A percentile compares a stretch with the other conserved stretches of the same genome.
phyloP scores from a whole-genome alignment of 257 asterid species.

The Solanum chilense region DNA sequence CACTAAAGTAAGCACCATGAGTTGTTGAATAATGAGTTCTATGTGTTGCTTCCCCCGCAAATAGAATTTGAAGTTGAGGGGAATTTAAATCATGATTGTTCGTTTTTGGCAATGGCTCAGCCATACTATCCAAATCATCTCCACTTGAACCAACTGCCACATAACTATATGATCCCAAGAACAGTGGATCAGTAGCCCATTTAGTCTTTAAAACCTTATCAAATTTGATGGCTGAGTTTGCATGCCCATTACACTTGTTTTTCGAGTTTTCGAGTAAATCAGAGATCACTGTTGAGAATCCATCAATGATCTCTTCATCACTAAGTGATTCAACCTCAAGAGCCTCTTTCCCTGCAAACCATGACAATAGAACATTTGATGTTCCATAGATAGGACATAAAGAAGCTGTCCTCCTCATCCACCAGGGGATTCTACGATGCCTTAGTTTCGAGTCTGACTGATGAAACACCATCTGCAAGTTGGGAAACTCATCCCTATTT shows the following conservation, averaged over 20 bases:
- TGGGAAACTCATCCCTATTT: constrained; percentile 26
- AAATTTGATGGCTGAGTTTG: constrained; percentile 13
- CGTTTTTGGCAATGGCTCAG: constrained; percentile 64
- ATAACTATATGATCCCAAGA: constrained; percentile 77
- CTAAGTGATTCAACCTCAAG: constrained; percentile 50
- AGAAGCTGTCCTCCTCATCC: constrained; percentile 67
- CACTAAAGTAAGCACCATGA: constrained; percentile 92
- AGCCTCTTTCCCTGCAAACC: constrained; percentile 89
- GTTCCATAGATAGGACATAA: constrained; percentile 47
- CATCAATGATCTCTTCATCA: constrained; percentile 49
- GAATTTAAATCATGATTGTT: background rate
- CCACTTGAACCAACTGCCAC: constrained; percentile 79
- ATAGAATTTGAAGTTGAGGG: constrained; percentile 54
- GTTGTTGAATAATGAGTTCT: constrained; percentile 87
- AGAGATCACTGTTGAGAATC: constrained; percentile 50
- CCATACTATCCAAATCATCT: constrained; percentile 68
- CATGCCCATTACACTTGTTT: constrained; percentile 2
- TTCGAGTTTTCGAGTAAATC: constrained; percentile 21
- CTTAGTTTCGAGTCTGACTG: constrained; percentile 24
- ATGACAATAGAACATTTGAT: constrained; percentile 48
- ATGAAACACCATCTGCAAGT: constrained; percentile 65
- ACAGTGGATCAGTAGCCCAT: constrained; percentile 93
- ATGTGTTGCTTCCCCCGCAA: constrained; percentile 96
- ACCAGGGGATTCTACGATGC: constrained; percentile 26
- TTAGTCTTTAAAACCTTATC: constrained; percentile 48